Evolutionary conservation across 345 rosid species (phyloP).

Genomic region (Gossypium longicalyx): DNA sequence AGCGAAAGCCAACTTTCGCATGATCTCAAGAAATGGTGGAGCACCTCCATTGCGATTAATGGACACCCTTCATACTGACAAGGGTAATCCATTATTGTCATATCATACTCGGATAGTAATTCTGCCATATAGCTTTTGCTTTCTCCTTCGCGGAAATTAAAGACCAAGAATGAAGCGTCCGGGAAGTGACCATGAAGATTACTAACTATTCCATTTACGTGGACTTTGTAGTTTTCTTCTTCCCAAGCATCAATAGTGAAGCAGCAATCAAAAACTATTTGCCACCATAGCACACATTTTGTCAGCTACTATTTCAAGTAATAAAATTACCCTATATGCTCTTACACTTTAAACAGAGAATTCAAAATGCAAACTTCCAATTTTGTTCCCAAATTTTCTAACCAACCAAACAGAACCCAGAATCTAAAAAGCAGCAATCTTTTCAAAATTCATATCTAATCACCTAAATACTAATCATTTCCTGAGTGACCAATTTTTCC

Average conservation of each 20-base stretch:
- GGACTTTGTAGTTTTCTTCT: slow-evolving; percentile 55
- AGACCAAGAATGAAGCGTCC: slow-evolving; percentile 73
- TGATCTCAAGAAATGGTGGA: slow-evolving; percentile 88
- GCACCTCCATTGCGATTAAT: slow-evolving; percentile 69
- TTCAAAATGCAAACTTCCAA: slow-evolving; percentile 1
- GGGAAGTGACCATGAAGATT: slow-evolving; percentile 71
- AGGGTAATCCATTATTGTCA: slow-evolving; percentile 97
- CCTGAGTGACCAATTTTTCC: not conserved
- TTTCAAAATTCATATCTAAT: not conserved
- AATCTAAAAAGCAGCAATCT: not conserved
- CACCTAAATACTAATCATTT: not conserved
- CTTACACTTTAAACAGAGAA: not conserved
- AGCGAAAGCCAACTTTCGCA: slow-evolving; percentile 95
- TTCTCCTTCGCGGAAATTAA: slow-evolving; percentile 80
- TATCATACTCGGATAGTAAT: slow-evolving; percentile 58
- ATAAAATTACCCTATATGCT: not conserved
- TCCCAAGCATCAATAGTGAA: slow-evolving; percentile 65
- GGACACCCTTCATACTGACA: slow-evolving; percentile 93
- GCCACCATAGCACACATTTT: slow-evolving; percentile 15
- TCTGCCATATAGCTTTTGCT: slow-evolving; percentile 50
- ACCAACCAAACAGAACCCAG: slow-evolving; percentile 7
- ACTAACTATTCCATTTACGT: slow-evolving; percentile 56
- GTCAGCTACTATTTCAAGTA: slow-evolving; percentile 15
- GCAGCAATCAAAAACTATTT: slow-evolving; percentile 86
- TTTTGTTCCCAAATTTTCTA: slow-evolving; percentile 8